A percentile compares a stretch with the other conserved stretches of the same genome.
These are phyloP conservation scores for Suillus spraguei DNA, from an alignment of 768 basidiomycete genomes.

Conservation along the genomic window DNA sequence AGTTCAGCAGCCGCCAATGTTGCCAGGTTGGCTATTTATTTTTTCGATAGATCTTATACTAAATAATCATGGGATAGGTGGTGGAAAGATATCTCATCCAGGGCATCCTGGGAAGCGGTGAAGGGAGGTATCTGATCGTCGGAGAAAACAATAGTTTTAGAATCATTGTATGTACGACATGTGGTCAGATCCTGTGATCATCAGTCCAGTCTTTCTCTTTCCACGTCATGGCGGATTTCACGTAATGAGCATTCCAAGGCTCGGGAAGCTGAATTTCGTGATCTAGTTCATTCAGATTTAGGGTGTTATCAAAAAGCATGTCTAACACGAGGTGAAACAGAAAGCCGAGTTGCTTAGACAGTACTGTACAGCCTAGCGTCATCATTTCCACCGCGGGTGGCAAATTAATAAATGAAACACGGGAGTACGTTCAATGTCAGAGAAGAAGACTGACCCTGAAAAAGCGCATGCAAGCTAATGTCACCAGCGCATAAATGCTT, in stretches of 20 bases:
- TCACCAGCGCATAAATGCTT: background rate
- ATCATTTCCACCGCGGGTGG: background rate
- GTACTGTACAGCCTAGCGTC: background rate
- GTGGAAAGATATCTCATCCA: slow-evolving; percentile 48
- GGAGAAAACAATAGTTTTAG: background rate
- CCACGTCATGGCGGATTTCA: background rate
- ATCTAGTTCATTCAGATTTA: background rate
- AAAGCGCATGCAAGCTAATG: background rate
- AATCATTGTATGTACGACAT: background rate
- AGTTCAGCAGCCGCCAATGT: slow-evolving; percentile 22
- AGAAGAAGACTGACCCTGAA: background rate
- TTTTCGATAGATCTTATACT: no score
- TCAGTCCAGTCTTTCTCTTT: background rate
- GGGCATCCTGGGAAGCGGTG: slow-evolving; percentile 47
- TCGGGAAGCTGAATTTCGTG: background rate
- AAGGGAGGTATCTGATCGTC: slow-evolving; percentile 32
- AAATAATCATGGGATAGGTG: slow-evolving; percentile 35
- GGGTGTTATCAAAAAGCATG: background rate
- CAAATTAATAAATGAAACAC: background rate
- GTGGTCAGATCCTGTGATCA: background rate
- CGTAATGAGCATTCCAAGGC: background rate
- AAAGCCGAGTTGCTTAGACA: background rate
- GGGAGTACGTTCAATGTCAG: background rate
- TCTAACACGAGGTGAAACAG: background rate
- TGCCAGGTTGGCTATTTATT: slow-evolving; percentile 16